Conservation (phyloP, 1,284 basidiomycete species). For the Apiotrichum gracile region DNA sequence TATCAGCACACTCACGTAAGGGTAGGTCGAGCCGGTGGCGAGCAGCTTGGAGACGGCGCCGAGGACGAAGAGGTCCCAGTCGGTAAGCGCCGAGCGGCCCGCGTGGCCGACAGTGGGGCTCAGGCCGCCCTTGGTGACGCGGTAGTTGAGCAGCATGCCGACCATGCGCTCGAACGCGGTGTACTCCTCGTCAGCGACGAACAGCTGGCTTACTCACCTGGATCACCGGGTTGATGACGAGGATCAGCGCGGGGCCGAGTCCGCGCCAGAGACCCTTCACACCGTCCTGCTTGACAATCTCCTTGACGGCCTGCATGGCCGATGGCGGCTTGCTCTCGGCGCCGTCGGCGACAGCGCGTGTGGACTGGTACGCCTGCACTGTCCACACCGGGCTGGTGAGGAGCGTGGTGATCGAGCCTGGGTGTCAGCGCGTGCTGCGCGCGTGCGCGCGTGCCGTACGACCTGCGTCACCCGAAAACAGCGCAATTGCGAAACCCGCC, state of each 20-base stretch:
- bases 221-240: constrained; percentile 93
- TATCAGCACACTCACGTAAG: constrained; percentile 46
- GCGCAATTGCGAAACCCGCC: too few species aligned
- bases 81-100: constrained; percentile 54
- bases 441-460: not conserved
- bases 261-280: constrained; percentile 83
- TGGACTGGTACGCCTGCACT: constrained; percentile 85
- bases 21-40: constrained; percentile 47
- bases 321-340: constrained; percentile 52
- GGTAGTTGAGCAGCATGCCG: constrained; percentile 26
- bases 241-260: constrained; percentile 85
- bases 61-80: constrained; percentile 83
- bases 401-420: constrained; percentile 83
- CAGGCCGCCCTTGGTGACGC: constrained; percentile 47
- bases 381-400: constrained; percentile 95
- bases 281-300: constrained; percentile 74
- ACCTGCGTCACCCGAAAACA: too few species aligned
- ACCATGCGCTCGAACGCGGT: constrained; percentile 75
- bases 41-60: constrained; percentile 80
- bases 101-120: constrained; percentile 46
- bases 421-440: not conserved
- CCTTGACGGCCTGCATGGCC: constrained; percentile 62
- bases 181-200: constrained; percentile 48
- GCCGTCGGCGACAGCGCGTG: constrained; percentile 46
- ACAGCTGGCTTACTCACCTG: constrained; percentile 40